Evolutionary conservation across 805 yeast genomes (phyloP).

Genomic region (Schwanniomyces yamadae): DNA sequence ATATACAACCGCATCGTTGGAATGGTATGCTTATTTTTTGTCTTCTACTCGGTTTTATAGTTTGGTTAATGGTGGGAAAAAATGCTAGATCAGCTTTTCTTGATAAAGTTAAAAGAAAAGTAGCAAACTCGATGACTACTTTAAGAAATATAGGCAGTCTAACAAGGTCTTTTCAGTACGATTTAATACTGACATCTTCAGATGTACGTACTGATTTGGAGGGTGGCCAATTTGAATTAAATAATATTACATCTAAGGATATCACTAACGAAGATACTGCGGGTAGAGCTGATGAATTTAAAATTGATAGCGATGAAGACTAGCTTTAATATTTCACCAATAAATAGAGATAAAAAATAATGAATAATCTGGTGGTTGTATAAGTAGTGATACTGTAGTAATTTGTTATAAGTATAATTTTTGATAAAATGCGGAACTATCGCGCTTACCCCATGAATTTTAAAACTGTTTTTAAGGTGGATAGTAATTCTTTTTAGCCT

Average conservation of each 20-base stretch:
- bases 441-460: no score
- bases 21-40: conserved; percentile 35
- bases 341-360: no score
- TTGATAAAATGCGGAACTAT: no score
- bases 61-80: conserved; percentile 34
- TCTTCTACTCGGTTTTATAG: conserved; percentile 21
- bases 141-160: neutral
- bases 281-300: conserved; percentile 12
- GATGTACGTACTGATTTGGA: conserved; percentile 6
- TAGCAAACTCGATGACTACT: no score
- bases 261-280: neutral
- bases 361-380: no score
- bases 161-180: neutral
- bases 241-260: neutral
- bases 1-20: conserved; percentile 44
- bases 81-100: conserved; percentile 16
- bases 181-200: neutral
- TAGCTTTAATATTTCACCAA: conserved; percentile 1
- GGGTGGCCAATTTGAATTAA: conserved; percentile 10
- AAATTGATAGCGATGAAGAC: conserved; percentile 20
- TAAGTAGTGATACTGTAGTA: no score
- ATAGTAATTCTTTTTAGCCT: no score
- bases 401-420: no score
- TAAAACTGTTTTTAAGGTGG: no score
- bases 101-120: conserved; percentile 10